Base-by-base conservation (phyloP, 2,329 filamentous ascomycete species). In the Nemania diffusa region DNA sequence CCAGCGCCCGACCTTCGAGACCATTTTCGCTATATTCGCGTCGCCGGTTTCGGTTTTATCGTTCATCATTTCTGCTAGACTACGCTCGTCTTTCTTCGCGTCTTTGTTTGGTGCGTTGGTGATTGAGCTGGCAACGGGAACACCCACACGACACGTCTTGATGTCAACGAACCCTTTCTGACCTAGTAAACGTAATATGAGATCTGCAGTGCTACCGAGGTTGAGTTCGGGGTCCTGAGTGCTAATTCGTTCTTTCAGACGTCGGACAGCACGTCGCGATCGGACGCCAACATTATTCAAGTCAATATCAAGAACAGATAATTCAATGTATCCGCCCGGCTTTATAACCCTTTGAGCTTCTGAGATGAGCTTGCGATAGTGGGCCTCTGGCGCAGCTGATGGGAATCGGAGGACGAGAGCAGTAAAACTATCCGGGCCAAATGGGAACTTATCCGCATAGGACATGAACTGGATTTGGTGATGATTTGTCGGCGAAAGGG, bases 1-100 rank as follows among this genome's bases (percentile, higher is more conserved):
- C 93, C 95, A 98, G 50, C 96, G 87, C 1, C 94, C 95, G 11
- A 98, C 95, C 69, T 90, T 91, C 17, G 94, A 91, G 24, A 98
- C 94, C 85, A 97, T 97, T 76, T 93, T 94, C 15, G 93, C 93
- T 76, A 98, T 97, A 71, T 89, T 91, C 75, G 94, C 92, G 72
- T 97, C 93, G 24, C 91, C 91, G 15, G 87, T 83, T 0, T 88
- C 84, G n/a, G 88, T 87, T 40, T 90, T 85, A 71, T 93, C 90
- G 32, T 85, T 89, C 79, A 93, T 91, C 81, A 93, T 88, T 74
- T 94, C 91, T 1, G 89, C 88, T 1, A 94, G 82, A 69, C 84
- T 87, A 22, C 85, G 81, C 60, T 87, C 83, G 46, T 88, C 82
- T 65, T 79, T 82, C 63, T 77, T 82, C 42, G 68, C 78, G 51